Conservation (phyloP, 108 stramenopile species). For the Cyclotella baltica region DNA sequence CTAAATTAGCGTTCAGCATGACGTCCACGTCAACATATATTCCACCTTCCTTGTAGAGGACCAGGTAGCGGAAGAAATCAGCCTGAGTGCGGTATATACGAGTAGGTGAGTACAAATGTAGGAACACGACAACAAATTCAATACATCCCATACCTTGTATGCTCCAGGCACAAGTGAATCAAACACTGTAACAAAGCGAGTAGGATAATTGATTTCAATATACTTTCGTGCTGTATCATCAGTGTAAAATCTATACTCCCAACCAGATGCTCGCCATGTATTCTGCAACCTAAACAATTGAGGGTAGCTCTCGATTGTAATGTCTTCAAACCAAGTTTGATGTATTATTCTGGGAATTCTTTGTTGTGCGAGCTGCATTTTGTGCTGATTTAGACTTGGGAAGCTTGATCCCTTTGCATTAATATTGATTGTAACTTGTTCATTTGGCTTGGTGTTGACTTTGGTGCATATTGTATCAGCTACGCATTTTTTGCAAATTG, state of each 20-base stretch:
- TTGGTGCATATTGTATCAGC: conserved; percentile 40
- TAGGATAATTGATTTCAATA: conserved; percentile 50
- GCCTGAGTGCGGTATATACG: conserved; percentile 45
- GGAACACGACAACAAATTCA: neutral
- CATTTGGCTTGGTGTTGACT: conserved; percentile 13
- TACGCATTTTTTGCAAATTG: conserved; percentile 46
- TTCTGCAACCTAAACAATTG: conserved; percentile 60
- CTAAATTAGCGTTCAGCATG: conserved; percentile 64
- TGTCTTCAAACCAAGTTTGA: conserved; percentile 71
- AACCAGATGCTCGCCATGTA: conserved; percentile 52
- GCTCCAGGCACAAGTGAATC: conserved; percentile 54
- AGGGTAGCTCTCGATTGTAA: conserved; percentile 53
- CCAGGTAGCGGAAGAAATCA: conserved; percentile 69
- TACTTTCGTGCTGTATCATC: conserved; percentile 48
- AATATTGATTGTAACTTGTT: conserved; percentile 39
- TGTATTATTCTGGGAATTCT: conserved; percentile 68
- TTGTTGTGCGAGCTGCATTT: conserved; percentile 11
- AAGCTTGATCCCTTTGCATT: conserved; percentile 7
- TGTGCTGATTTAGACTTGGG: neutral
- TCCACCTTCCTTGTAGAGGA: conserved; percentile 66
- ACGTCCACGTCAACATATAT: conserved; percentile 71
- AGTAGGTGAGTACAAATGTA: too few species aligned
- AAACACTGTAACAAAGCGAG: conserved; percentile 54
- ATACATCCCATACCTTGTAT: conserved; percentile 44
- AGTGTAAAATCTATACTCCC: conserved; percentile 62